Evolutionary conservation across 306 rosid genomes (phyloP).

Genomic region (Cucumis hystrix): DNA sequence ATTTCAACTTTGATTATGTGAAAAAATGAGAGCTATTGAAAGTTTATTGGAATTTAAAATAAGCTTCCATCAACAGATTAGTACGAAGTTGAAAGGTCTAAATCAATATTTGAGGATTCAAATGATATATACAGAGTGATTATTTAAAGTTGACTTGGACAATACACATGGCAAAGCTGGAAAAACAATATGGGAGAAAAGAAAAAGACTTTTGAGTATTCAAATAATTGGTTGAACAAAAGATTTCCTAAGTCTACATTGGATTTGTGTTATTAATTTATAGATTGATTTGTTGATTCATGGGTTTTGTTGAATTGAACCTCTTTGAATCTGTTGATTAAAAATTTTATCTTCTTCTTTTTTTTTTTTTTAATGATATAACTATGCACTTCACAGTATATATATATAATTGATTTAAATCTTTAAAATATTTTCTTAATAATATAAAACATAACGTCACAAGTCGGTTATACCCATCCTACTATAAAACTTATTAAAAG

Average conservation of each 20-base stretch:
- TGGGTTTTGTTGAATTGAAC: background rate
- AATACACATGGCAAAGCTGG: background rate
- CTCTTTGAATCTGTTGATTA: background rate
- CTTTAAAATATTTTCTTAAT: background rate
- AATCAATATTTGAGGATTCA: background rate
- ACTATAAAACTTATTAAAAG: background rate
- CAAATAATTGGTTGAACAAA: background rate
- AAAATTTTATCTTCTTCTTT: background rate
- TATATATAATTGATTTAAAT: background rate
- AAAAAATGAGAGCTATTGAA: background rate
- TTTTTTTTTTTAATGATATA: too few species aligned
- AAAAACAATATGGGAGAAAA: background rate
- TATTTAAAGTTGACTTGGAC: background rate
- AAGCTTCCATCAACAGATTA: background rate
- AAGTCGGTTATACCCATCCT: rapidly evolving
- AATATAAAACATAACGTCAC: background rate
- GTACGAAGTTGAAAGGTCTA: background rate
- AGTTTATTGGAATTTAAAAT: background rate
- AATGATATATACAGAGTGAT: too few species aligned
- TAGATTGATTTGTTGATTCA: background rate
- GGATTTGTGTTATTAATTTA: background rate
- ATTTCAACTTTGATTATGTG: background rate
- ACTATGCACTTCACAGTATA: too few species aligned
- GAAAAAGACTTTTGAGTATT: background rate
- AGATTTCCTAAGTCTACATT: background rate